Evolutionary conservation across 257 asterid genomes (phyloP), one percentile per base, ranked within the genome.

Genomic region (Gynochthodes officinalis): DNA sequence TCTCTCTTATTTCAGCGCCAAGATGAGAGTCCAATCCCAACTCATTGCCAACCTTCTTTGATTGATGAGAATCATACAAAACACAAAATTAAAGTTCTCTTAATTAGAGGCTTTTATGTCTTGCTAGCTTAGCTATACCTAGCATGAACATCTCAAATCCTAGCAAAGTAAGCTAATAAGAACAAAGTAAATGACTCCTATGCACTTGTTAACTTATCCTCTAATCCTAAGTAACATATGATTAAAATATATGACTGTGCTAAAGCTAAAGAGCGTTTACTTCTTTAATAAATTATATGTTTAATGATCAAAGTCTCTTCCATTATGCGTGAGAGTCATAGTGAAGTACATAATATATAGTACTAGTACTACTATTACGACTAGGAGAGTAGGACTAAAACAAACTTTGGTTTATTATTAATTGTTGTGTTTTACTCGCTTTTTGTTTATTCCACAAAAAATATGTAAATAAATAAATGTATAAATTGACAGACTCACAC

Each of bases 321-420:
- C 85, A 79, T 75, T 79, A 79, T 64, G 11, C 55, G 30, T 77
- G 80, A 71, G 85, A 73, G 77, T 76, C 69, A 60, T 43, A 73
- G 57, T 83, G 85, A 83, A 81, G 86, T 77, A 55, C 57, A 49
- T 72, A 61, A 44, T 48, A 44, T 8, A 40, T 40, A 15, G n/a
- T 11, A 7, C 14, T n/a, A 61, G 64, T 40, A 23, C 37, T 63
- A 35, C n/a, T n/a, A n/a, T n/a, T n/a, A n/a, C n/a, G n/a, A 46
- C 27, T 21, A 50, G 10, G 21, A 21, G 27, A 50, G 57, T 21
- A 14, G 27, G 9, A 50, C 57, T 21, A 50, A 50, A 50, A 50
- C 6, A 60, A 53, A 53, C 10, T 12, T 74, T 64, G 39, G 35
- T 18, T 60, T 54, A 15, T 40, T n/a, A 48, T 63, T 37, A 46